These are phyloP conservation scores for Fusarium xyrophilum DNA, from an alignment of 2,329 filamentous ascomycete species.

Conservation along the genomic window DNA sequence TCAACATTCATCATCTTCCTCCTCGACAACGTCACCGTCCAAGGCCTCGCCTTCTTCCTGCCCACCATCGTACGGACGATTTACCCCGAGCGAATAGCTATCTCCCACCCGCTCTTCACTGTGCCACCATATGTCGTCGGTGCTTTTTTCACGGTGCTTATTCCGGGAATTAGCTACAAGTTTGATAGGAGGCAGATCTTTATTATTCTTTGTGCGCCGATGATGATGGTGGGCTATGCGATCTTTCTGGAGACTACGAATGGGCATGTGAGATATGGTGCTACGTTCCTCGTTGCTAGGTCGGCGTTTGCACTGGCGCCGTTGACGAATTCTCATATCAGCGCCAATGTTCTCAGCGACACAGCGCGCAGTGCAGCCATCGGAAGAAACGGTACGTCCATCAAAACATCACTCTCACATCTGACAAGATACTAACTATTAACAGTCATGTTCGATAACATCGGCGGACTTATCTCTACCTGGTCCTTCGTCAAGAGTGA, in stretches of 20 bases:
- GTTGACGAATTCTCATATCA: conserved; percentile 50
- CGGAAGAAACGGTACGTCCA: conserved; percentile 54
- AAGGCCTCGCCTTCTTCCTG: conserved; percentile 74
- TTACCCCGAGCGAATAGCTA: conserved; percentile 61
- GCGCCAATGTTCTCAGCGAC: conserved; percentile 75
- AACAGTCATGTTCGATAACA: conserved; percentile 71
- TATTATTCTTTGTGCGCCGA: conserved; percentile 64
- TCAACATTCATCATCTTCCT: conserved; percentile 65
- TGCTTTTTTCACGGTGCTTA: conserved; percentile 68
- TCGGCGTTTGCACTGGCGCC: conserved; percentile 18
- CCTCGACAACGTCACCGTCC: conserved; percentile 73
- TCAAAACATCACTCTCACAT: rapidly evolving
- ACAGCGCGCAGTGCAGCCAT: conserved; percentile 72
- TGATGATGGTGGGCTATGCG: conserved; percentile 73
- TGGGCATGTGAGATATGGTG: conserved; percentile 67
- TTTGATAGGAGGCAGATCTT: conserved; percentile 66
- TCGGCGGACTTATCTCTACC: conserved; percentile 70
- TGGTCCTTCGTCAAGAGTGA: conserved; percentile 71
- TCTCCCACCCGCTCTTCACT: conserved; percentile 72
- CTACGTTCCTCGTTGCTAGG: conserved; percentile 70
- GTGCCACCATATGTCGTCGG: conserved; percentile 75
- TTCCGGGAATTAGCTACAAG: conserved; percentile 68
- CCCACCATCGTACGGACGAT: conserved; percentile 75
- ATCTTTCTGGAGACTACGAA: conserved; percentile 69
- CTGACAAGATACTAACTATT: neutral